phyloP scores from a whole-genome alignment of 352 stramenopile genomes.

The Phytophthora boehmeriae region DNA sequence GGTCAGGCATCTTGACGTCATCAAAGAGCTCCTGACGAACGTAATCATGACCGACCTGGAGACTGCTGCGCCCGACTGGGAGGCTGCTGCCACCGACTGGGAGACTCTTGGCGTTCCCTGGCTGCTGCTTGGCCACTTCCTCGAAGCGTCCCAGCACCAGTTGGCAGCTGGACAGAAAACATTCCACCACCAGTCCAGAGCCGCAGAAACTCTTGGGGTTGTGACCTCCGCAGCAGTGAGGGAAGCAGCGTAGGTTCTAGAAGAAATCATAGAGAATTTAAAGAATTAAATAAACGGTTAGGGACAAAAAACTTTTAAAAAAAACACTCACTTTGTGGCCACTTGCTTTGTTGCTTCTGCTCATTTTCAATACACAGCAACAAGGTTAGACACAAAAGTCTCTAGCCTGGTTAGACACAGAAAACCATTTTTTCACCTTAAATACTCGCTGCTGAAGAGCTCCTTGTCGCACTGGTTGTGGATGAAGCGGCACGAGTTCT shows the following conservation, averaged over 20 bases:
- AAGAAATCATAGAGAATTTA: neutral
- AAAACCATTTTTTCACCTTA: conserved; percentile 40
- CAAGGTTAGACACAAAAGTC: neutral
- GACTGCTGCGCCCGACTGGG: conserved; percentile 30
- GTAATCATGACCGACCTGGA: conserved; percentile 56
- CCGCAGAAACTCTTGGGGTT: conserved; percentile 89
- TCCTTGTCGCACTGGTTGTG: conserved; percentile 79
- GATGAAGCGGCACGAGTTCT: conserved; percentile 46
- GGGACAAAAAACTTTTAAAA: too few species aligned
- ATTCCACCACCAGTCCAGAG: conserved; percentile 79
- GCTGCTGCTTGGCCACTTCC: conserved; percentile 57
- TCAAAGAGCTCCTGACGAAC: conserved; percentile 62
- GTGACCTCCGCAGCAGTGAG: conserved; percentile 82
- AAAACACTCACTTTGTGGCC: conserved; percentile 67
- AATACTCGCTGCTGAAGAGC: conserved; percentile 77
- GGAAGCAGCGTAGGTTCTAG: conserved; percentile 82
- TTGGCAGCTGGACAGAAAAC: conserved; percentile 55
- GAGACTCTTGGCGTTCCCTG: conserved; percentile 8
- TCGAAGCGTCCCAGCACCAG: conserved; percentile 78
- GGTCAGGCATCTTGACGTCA: conserved; percentile 80
- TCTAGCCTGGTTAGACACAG: neutral
- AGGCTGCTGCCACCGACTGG: too few species aligned
- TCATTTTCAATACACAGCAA: neutral
- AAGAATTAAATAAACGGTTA: neutral
- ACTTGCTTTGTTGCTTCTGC: conserved; percentile 86